A percentile compares a stretch with the other conserved stretches of the same genome.
Evolutionary conservation across 2,329 filamentous ascomycete species (phyloP).

Genomic region (Fusarium scirpi): DNA sequence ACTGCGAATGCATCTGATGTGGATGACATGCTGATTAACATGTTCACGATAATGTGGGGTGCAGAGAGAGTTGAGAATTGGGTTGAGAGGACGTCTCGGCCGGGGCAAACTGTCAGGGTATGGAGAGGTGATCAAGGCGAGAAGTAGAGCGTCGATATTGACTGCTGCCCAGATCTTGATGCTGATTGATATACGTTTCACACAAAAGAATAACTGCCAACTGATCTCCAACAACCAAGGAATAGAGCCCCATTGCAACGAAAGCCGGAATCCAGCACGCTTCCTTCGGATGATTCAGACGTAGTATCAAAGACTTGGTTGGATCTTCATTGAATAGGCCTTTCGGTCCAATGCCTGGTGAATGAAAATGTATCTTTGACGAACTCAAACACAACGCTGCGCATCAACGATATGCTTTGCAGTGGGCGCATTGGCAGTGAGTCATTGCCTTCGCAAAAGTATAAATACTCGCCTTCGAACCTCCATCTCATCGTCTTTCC

Average conservation of each 20-base stretch:
- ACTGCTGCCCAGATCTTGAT: background rate
- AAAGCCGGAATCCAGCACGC: fast-evolving
- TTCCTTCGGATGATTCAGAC: background rate
- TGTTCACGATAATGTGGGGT: slow-evolving; percentile 26
- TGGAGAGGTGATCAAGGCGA: slow-evolving; percentile 5
- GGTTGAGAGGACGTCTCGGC: background rate
- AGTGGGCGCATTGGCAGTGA: background rate
- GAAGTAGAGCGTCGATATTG: background rate
- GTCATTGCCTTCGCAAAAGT: background rate
- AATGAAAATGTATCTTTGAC: background rate
- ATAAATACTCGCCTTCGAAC: background rate
- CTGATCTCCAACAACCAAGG: too few species aligned
- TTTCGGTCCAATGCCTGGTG: background rate
- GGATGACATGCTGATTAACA: background rate
- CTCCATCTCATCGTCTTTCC: background rate
- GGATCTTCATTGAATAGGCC: background rate
- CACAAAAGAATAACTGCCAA: fast-evolving
- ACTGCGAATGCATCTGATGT: slow-evolving; percentile 11
- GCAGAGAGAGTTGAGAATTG: slow-evolving; percentile 24
- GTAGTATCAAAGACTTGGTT: too few species aligned
- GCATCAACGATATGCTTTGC: too few species aligned
- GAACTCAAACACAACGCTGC: too few species aligned
- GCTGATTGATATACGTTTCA: too few species aligned
- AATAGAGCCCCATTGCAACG: too few species aligned
- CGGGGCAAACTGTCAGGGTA: background rate